Base-by-base conservation (phyloP, 2,329 filamentous ascomycete species). In the Exophiala calicioides region DNA sequence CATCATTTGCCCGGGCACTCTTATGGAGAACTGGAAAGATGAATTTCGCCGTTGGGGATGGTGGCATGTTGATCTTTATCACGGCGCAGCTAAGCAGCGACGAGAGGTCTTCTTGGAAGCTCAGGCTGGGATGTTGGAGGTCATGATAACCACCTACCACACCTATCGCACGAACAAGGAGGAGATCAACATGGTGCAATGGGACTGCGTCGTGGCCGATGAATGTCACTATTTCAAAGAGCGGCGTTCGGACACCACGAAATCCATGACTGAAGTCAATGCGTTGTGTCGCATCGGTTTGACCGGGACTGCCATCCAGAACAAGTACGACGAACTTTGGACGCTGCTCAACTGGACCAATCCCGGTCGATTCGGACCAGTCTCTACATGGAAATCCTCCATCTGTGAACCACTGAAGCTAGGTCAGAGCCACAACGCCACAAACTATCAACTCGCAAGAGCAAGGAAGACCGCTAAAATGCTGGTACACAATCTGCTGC, bases 321-420 rank as follows among this genome's bases (percentile, higher is more conserved):
- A 98, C 67, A 93, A 88, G 57, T 98, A 98, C 64, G 89, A 96
- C 63, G 93, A 98, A 65, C 77, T 98, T 1, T 98, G 91, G 91
- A 94, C 90, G 0, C 74, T 98, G 0, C 74, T 98, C 2, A 95
- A 98, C 64, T 98, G 93, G 93, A 90, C 90, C 0, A 93, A 94
- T 58, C 93, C 93, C 0, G 91, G 90, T 0, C 69, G 67, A 29
- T 77, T 86, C 53, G 82, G 83, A 0, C 79, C 82, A 0, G 68
- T 86, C 7, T 72, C 78, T 4, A 86, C 87, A 31, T 98, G 93
- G 93, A 85, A 82, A 60, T 75, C 78, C 15, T 82, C 79, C 27
- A 88, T 98, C 48, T 84, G 84, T 42, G 79, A 84, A 16, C 93
- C 91, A 0, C 73, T 98, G 44, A 88, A 86, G 44, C 73, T 90